Base-by-base conservation (phyloP, 805 yeast species). In the Metschnikowia bowlesiae region DNA sequence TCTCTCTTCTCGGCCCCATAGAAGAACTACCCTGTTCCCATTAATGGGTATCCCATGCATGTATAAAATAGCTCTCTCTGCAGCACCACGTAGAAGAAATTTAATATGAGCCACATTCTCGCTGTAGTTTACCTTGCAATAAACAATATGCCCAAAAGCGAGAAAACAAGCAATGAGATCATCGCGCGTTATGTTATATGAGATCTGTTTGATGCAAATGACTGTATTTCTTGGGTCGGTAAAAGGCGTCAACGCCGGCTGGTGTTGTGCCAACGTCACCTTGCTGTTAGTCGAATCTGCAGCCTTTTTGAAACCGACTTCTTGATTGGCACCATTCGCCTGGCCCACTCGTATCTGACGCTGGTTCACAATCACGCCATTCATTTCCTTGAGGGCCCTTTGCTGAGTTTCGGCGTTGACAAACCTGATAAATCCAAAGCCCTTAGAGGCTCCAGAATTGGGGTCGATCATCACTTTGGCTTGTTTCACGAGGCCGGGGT, bases 381-480 rank as follows among this genome's bases (percentile, higher is more conserved):
- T 91, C 96, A 89, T 87, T 62, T 87, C 95, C 22, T 75, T 62
- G 38, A 89, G 65, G 0, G 96, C 89, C 46, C 82, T 76, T 57
- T 82, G 84, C 66, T 85, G 89, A 37, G 85, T 89, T 9, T 75
- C 74, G 53, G 80, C 83, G 51, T 77, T 76, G 34, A 74, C 61
- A 63, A 90, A 89, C 53, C 88, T 81, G n/a, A 89, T 88, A 71
- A 91, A 91, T 2, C 97, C 97, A 66, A 86, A 90, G 10, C 96
- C 96, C 62, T 87, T 83, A 6, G 92, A 80, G 44, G 76, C 76
- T 31, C 85, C 84, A 1, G 96, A 83, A 10, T 67, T 63, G 36
- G 82, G 83, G 65, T 90, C 96, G 44, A 79, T 66, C 83, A 90
- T 89, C 53, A 90, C 81, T 61, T 86, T 89, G 6, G 84, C 94